Percentiles rank a stretch among this genome's conserved stretches.
These are phyloP conservation scores for Tephrocybe sp. DNA, from an alignment of 768 basidiomycete genomes.

Conservation along the genomic window DNA sequence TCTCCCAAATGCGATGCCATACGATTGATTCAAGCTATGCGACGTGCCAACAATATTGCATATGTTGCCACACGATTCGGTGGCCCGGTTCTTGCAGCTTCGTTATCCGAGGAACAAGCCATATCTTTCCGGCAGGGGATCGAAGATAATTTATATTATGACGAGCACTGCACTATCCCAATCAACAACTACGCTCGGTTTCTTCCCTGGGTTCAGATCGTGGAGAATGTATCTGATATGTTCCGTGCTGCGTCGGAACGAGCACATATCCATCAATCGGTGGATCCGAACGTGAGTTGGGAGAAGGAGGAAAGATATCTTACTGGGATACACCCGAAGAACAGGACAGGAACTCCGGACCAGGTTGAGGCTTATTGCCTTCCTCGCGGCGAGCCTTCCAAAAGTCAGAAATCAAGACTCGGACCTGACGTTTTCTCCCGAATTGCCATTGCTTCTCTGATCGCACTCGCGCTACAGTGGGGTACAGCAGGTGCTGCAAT, in stretches of 20 bases:
- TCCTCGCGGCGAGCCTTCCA: background rate
- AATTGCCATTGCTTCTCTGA: conserved; percentile 17
- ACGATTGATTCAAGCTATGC: conserved; percentile 22
- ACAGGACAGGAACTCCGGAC: conserved; percentile 17
- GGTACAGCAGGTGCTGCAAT: conserved; percentile 26
- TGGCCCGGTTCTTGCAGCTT: background rate
- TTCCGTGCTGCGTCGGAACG: conserved; percentile 23
- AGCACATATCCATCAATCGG: conserved; percentile 17
- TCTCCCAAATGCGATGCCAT: conserved; percentile 39
- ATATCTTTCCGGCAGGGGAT: conserved; percentile 17
- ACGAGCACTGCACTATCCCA: conserved; percentile 24
- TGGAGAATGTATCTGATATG: conserved; percentile 21
- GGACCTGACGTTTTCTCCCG: conserved; percentile 21
- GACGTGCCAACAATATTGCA: conserved; percentile 27
- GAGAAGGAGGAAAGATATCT: conserved; percentile 10
- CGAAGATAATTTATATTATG: conserved; percentile 15
- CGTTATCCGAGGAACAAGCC: conserved; percentile 16
- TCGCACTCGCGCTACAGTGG: conserved; percentile 28
- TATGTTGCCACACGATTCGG: conserved; percentile 23
- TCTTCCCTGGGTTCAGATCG: conserved; percentile 27
- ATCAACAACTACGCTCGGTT: conserved; percentile 32
- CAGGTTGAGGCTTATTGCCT: conserved; percentile 21
- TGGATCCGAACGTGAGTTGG: conserved; percentile 19
- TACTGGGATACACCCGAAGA: conserved; percentile 6
- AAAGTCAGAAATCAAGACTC: too few relatives aligned